Evolutionary conservation across 148 eudicot genomes (phyloP).

Genomic region (Rhododendron ovatum): DNA sequence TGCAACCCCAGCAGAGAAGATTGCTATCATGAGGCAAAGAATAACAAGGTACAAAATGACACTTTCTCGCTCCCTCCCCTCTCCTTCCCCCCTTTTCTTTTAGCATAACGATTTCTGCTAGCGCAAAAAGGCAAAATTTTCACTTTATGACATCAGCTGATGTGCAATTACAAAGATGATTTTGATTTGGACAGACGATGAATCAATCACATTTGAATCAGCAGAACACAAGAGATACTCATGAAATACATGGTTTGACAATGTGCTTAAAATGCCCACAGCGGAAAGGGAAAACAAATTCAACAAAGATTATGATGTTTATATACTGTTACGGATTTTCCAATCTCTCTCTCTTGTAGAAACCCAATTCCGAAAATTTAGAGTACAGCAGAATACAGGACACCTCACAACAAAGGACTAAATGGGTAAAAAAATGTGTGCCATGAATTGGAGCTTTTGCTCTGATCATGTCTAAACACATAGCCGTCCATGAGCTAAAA

Average conservation of each 20-base stretch:
- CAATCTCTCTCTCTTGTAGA: not conserved
- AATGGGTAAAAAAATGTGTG: not conserved
- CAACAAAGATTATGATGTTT: not conserved
- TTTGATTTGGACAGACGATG: not conserved
- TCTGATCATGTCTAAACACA: not conserved
- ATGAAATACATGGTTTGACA: not conserved
- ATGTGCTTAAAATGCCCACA: not conserved
- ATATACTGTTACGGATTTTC: not conserved
- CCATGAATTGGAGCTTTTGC: not conserved
- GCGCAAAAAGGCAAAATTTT: not conserved
- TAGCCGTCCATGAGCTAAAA: too few relatives aligned
- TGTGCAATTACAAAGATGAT: not conserved
- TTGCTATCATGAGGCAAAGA: constrained; percentile 51
- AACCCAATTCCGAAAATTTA: not conserved
- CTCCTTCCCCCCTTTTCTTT: not conserved
- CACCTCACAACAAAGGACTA: not conserved
- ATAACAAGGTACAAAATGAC: constrained; percentile 37
- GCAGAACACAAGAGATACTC: not conserved
- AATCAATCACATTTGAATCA: not conserved
- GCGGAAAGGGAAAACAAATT: not conserved
- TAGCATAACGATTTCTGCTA: not conserved
- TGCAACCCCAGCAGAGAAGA: constrained; percentile 68
- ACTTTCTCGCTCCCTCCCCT: not conserved
- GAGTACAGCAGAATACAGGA: not conserved
- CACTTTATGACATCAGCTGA: not conserved